These are phyloP conservation scores for Brassica hybrid DNA, from an alignment of 441 rosid species.

Conservation along the genomic window DNA sequence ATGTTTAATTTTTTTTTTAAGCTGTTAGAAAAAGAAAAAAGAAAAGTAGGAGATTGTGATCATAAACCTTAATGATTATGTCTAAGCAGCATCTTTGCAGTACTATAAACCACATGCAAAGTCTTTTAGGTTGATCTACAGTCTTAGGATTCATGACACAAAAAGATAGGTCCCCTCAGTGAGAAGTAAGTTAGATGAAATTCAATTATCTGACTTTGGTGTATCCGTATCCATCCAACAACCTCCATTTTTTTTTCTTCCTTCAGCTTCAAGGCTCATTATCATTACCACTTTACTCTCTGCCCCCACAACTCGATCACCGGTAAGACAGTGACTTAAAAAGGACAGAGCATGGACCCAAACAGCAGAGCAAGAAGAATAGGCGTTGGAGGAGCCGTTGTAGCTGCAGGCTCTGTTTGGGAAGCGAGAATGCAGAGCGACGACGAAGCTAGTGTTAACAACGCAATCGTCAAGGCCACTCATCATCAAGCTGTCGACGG, in stretches of 20 bases:
- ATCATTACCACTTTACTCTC: constrained; percentile 30
- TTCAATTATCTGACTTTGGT: constrained; percentile 28
- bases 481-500: constrained; percentile 46
- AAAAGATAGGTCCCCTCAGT: constrained; percentile 25
- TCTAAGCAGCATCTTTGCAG: constrained; percentile 40
- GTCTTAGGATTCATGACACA: constrained; percentile 28
- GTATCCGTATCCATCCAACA: constrained; percentile 30
- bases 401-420: constrained; percentile 74
- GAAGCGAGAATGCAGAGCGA: constrained; percentile 76
- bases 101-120: constrained; percentile 42
- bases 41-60: constrained; percentile 33
- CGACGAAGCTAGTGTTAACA: constrained; percentile 27
- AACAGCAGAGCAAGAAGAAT: constrained; percentile 35
- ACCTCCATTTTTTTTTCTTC: constrained; percentile 31
- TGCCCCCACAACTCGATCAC: constrained; percentile 11
- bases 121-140: constrained; percentile 24
- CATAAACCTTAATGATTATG: constrained; percentile 41
- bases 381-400: constrained; percentile 42
- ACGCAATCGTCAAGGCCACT: constrained; percentile 57
- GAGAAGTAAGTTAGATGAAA: constrained; percentile 22
- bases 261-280: constrained; percentile 43
- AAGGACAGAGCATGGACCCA: constrained; percentile 39
- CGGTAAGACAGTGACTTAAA: constrained; percentile 36
- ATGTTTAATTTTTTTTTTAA: too few species aligned
- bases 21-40: not conserved